Conservation (phyloP, 2,329 filamentous ascomycete genomes). For the Ampelomyces quisqualis region DNA sequence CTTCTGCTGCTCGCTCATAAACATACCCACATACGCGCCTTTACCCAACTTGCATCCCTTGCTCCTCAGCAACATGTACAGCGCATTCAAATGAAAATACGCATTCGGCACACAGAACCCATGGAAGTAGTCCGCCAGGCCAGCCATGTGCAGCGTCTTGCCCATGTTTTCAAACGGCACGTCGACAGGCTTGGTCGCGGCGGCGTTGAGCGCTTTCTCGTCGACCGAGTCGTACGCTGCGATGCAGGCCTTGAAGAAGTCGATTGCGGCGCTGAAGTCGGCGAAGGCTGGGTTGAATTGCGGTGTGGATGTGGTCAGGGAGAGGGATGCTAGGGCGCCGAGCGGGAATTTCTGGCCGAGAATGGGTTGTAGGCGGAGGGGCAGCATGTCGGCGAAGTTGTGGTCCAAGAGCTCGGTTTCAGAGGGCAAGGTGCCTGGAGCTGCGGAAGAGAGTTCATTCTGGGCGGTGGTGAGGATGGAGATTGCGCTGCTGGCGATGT, state of each 20-base stretch:
- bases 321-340: slow-evolving; percentile 7
- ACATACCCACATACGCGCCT: slow-evolving; percentile 13
- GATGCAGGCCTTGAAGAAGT: slow-evolving; percentile 18
- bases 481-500: slow-evolving; percentile 13
- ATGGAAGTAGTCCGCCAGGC: slow-evolving; percentile 15
- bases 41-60: slow-evolving; percentile 24
- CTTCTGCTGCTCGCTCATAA: slow-evolving; percentile 21
- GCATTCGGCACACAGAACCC: slow-evolving; percentile 22
- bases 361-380: slow-evolving; percentile 23
- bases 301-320: slow-evolving; percentile 7
- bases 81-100: slow-evolving; percentile 27
- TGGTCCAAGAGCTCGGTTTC: slow-evolving; percentile 22
- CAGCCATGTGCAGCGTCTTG: slow-evolving; percentile 16
- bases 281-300: slow-evolving; percentile 12
- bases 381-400: slow-evolving; percentile 20
- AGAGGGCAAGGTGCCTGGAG: slow-evolving; percentile 10
- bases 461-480: slow-evolving; percentile 19
- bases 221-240: slow-evolving; percentile 19
- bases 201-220: slow-evolving; percentile 20
- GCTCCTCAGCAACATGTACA: slow-evolving; percentile 26
- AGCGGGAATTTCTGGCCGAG: slow-evolving; percentile 19
- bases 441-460: slow-evolving; percentile 13
- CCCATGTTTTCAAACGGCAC: slow-evolving; percentile 4
- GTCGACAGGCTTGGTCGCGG: slow-evolving; percentile 17
- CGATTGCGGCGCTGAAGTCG: slow-evolving; percentile 20